A percentile compares a stretch with the other conserved stretches of the same genome.
These are phyloP conservation scores for Globisporangium spiculum DNA, from an alignment of 352 stramenopile genomes.

Conservation along the genomic window DNA sequence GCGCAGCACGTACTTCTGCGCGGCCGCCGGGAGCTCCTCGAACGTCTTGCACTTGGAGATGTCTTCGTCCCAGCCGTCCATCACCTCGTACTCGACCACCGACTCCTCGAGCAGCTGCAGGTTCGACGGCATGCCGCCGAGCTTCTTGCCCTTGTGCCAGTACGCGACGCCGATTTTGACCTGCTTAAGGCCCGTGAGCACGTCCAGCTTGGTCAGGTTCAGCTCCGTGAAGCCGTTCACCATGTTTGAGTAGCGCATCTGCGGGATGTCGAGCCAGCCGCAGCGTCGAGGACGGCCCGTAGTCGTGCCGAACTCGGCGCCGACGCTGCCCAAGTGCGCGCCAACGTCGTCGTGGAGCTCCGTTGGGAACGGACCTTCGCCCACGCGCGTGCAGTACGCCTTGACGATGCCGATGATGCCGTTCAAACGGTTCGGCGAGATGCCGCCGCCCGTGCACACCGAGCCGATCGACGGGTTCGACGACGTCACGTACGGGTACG, in stretches of 20 bases:
- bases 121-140: constrained; percentile 94
- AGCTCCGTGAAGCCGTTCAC: constrained; percentile 96
- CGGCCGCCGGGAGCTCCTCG: constrained; percentile 94
- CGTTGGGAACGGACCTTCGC: constrained; percentile 98
- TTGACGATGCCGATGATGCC: constrained; percentile 99
- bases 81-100: constrained; percentile 95
- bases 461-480: constrained; percentile 97
- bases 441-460: constrained; percentile 96
- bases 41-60: constrained; percentile 96
- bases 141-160: constrained; percentile 93
- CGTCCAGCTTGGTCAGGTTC: constrained; percentile 99
- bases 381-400: constrained; percentile 98
- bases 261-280: constrained; percentile 98
- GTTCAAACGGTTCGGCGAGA: constrained; percentile 90
- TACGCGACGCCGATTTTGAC: constrained; percentile 96
- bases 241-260: constrained; percentile 93
- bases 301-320: constrained; percentile 97
- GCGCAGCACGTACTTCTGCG: constrained; percentile 95
- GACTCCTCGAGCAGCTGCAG: constrained; percentile 91
- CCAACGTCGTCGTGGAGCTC: constrained; percentile 93
- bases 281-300: constrained; percentile 96
- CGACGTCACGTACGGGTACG: constrained; percentile 99
- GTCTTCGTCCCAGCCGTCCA: constrained; percentile 94
- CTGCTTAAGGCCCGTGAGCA: constrained; percentile 95
- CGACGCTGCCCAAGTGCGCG: constrained; percentile 89